Conservation (phyloP, 2,329 filamentous ascomycete genomes). For the Tympanopsis confertula region DNA sequence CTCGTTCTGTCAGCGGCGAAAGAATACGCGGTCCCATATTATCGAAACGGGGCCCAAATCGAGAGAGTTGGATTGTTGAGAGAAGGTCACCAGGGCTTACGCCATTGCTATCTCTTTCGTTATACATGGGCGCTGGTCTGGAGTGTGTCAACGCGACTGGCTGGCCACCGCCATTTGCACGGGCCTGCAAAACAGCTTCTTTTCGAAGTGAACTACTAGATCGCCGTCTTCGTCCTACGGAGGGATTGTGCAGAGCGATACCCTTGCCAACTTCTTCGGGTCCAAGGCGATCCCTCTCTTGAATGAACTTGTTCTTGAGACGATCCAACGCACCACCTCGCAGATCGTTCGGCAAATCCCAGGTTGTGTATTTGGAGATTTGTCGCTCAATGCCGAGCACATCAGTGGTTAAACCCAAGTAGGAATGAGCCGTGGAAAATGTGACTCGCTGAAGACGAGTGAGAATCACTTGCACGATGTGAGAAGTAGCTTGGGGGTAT, state of each 20-base stretch:
- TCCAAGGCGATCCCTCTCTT: slow-evolving; percentile 71
- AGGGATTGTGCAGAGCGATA: slow-evolving; percentile 82
- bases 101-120: slow-evolving; percentile 21
- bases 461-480: slow-evolving; percentile 94
- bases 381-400: slow-evolving; percentile 85
- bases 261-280: slow-evolving; percentile 78
- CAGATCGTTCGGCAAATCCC: slow-evolving; percentile 82
- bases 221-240: slow-evolving; percentile 51
- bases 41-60: slow-evolving; percentile 26
- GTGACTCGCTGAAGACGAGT: slow-evolving; percentile 91
- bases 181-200: slow-evolving; percentile 64
- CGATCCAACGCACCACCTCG: slow-evolving; percentile 72
- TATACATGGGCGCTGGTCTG: too few relatives aligned
- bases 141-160: too few relatives aligned
- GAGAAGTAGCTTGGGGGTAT: slow-evolving; percentile 90
- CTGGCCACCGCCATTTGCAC: slow-evolving; percentile 34
- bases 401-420: slow-evolving; percentile 82
- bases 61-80: slow-evolving; percentile 62
- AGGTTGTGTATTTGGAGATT: slow-evolving; percentile 86
- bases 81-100: slow-evolving; percentile 69
- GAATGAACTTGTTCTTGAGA: slow-evolving; percentile 83
- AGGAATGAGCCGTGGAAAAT: slow-evolving; percentile 84
- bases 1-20: not conserved
- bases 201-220: slow-evolving; percentile 68
- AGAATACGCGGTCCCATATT: not conserved